phyloP scores from a whole-genome alignment of 306 rosid species.

The Gastrolobium villosum region DNA sequence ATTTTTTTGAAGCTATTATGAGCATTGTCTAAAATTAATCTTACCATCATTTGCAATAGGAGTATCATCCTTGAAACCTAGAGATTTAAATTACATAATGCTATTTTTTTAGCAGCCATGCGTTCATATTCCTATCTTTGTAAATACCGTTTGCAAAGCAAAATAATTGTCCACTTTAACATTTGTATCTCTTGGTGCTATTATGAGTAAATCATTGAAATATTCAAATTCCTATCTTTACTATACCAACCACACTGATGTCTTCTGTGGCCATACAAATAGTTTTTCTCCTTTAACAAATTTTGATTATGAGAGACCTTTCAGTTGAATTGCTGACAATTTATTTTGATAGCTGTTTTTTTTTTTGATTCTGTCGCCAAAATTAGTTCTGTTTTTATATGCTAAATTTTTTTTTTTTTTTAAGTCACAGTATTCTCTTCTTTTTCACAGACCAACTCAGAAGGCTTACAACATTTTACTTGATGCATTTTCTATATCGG shows the following conservation, averaged over 20 bases:
- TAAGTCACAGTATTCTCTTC: conserved; percentile 25
- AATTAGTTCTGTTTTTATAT: conserved; percentile 18
- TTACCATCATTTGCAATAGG: not conserved
- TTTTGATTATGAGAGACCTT: conserved; percentile 6
- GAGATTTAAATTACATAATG: conserved; percentile 20
- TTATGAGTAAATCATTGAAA: conserved; percentile 32
- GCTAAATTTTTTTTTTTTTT: not conserved
- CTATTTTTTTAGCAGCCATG: not conserved
- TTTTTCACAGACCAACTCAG: conserved; percentile 79
- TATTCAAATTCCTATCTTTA: conserved; percentile 25
- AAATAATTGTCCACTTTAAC: conserved; percentile 13
- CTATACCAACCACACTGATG: not conserved
- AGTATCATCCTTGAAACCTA: conserved; percentile 3
- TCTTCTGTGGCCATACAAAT: not conserved
- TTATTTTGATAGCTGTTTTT: conserved; percentile 3
- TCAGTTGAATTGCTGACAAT: conserved; percentile 10
- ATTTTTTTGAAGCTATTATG: not conserved
- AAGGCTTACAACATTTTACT: conserved; percentile 94
- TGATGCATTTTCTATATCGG: conserved; percentile 92
- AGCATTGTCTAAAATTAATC: not conserved
- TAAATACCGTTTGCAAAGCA: not conserved
- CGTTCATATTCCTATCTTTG: conserved; percentile 16
- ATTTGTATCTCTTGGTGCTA: conserved; percentile 13
- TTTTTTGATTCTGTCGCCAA: conserved; percentile 15
- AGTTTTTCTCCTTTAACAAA: not conserved